phyloP scores from a whole-genome alignment of 495 filamentous ascomycete species.

The Penicillium odoratum region DNA sequence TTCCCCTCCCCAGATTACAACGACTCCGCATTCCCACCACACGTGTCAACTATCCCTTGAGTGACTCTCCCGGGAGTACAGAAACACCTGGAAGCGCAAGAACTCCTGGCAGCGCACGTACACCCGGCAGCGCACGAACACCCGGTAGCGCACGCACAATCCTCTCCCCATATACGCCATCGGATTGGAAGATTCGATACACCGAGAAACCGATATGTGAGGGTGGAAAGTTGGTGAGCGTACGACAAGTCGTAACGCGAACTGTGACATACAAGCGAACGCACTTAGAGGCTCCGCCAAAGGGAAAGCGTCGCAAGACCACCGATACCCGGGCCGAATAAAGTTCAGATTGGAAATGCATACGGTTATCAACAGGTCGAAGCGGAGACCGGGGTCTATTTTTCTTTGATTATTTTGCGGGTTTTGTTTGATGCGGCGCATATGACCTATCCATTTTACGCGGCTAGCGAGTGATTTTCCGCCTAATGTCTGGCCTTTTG shows the following conservation, averaged over 20 bases:
- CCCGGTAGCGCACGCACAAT: constrained; percentile 22
- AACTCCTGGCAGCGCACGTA: too few relatives aligned
- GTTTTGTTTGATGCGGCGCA: background rate
- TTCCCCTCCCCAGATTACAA: constrained; percentile 17
- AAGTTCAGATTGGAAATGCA: background rate
- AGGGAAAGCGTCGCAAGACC: constrained; percentile 42
- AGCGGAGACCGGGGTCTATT: background rate
- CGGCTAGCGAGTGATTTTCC: background rate
- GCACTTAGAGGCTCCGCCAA: constrained; percentile 40
- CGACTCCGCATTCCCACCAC: constrained; percentile 39
- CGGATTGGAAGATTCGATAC: constrained; percentile 44
- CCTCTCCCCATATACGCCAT: constrained; percentile 40
- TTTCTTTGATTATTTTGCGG: background rate
- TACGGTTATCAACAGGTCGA: background rate
- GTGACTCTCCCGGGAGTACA: constrained; percentile 30
- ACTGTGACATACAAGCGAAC: constrained; percentile 50
- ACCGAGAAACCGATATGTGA: constrained; percentile 35
- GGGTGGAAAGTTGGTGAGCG: constrained; percentile 37
- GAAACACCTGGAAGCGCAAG: too few relatives aligned
- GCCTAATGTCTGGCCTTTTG: background rate
- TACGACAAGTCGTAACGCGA: constrained; percentile 50
- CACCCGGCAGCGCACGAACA: background rate
- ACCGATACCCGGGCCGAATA: background rate
- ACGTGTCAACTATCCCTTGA: background rate
- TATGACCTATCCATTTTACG: background rate